Evolutionary conservation across 768 basidiomycete genomes (phyloP), one percentile per base, ranked within the genome.

Genomic region (Udeniomyces megalosporus): DNA sequence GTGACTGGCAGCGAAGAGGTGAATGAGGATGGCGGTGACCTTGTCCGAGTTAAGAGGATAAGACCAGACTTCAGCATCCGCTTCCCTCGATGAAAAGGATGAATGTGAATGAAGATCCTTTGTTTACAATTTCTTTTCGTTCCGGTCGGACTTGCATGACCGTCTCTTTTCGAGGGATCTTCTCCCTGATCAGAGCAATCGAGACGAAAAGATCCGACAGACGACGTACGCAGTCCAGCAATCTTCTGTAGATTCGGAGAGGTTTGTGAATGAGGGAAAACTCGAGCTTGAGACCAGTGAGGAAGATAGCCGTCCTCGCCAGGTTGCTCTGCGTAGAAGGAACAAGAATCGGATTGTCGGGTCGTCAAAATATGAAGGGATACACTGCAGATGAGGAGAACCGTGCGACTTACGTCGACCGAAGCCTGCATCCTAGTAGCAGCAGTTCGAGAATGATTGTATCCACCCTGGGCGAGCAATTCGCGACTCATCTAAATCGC

Each of bases 21-120:
- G 71, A 52, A 72, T 66, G 12, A 72, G 65, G 17, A 72, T 60
- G 3, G 73, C 62, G 4, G 73, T 73, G 2, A 73, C 68, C 70
- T 69, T 48, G 15, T 42, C 3, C 12, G 29, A 11, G 22, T n/a
- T n/a, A n/a, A n/a, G n/a, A n/a, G n/a, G n/a, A n/a, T n/a, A n/a
- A n/a, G n/a, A n/a, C n/a, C n/a, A n/a, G n/a, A n/a, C n/a, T n/a
- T n/a, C n/a, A n/a, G n/a, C n/a, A n/a, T n/a, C n/a, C n/a, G n/a
- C n/a, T n/a, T n/a, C n/a, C n/a, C n/a, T n/a, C n/a, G n/a, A n/a
- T n/a, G n/a, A n/a, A n/a, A n/a, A n/a, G n/a, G n/a, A n/a, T n/a
- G n/a, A n/a, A n/a, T n/a, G n/a, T n/a, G n/a, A n/a, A n/a, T n/a
- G n/a, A n/a, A n/a, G n/a, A n/a, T n/a, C n/a, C n/a, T n/a, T n/a